phyloP scores from a whole-genome alignment of 2,329 filamentous ascomycete genomes.

The Verticillium tricorpus region DNA sequence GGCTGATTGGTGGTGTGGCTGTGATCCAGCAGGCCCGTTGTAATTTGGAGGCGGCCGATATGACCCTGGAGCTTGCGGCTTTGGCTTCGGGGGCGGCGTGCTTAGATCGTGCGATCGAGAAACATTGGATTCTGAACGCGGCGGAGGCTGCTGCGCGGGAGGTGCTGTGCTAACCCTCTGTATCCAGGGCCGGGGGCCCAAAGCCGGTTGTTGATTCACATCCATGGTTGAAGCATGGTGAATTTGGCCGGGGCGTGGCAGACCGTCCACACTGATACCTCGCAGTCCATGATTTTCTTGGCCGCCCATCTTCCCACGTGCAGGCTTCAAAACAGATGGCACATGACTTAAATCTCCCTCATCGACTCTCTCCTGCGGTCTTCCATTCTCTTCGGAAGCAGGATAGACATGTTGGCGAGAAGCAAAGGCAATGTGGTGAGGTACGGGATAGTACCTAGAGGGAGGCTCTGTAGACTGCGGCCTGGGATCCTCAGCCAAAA shows the following conservation, averaged over 20 bases:
- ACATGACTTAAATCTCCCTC: conserved; percentile 9
- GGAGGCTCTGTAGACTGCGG: neutral
- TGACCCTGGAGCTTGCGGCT: neutral
- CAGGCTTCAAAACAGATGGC: conserved; percentile 24
- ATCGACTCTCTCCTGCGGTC: neutral
- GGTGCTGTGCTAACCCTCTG: conserved; percentile 8
- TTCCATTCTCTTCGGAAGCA: neutral
- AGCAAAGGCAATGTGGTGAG: neutral
- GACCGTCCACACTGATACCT: neutral
- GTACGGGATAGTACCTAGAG: neutral
- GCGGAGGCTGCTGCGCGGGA: neutral
- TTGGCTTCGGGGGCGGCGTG: neutral
- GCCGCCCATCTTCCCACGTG: conserved; percentile 13
- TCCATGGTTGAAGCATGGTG: neutral
- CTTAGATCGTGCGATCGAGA: neutral
- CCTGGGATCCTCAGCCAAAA: conserved; percentile 3
- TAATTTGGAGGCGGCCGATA: neutral
- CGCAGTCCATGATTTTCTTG: neutral
- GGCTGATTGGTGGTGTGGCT: neutral
- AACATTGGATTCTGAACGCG: too few relatives aligned
- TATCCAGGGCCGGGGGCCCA: neutral
- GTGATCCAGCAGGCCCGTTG: neutral
- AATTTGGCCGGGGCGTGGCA: neutral
- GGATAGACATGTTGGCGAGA: neutral
- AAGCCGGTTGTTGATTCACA: neutral